Evolutionary conservation across 495 filamentous ascomycete species (phyloP).

Genomic region (Talaromyces nanjingensis): DNA sequence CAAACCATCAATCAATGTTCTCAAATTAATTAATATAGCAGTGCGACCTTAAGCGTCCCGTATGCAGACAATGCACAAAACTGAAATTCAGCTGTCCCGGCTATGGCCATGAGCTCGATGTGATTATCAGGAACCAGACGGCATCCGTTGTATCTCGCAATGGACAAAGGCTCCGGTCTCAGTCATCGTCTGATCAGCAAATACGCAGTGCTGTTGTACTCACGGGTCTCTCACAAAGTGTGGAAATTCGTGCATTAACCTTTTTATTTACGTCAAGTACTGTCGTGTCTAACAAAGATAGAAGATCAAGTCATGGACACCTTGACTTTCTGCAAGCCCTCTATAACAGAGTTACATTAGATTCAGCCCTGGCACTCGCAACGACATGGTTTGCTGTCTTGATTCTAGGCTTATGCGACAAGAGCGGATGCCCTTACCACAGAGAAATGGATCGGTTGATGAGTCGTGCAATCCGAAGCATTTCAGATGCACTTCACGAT

Average conservation of each 20-base stretch:
- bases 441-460: not conserved
- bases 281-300: not conserved
- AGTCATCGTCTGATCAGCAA: not conserved
- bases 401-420: not conserved
- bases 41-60: conserved; percentile 3
- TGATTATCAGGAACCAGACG: conserved; percentile 1
- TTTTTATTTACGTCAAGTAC: not conserved
- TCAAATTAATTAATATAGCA: not conserved
- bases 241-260: not conserved
- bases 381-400: not conserved
- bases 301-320: conserved; percentile 1
- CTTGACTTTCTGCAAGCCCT: not conserved
- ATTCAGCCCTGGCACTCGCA: not conserved
- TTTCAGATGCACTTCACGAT: not conserved
- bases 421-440: not conserved
- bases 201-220: not conserved
- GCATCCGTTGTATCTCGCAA: not conserved
- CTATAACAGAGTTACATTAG: not conserved
- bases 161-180: not conserved
- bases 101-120: conserved; percentile 3
- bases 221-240: not conserved
- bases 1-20: not conserved
- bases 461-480: not conserved
- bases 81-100: conserved; percentile 1
- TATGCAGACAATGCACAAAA: not conserved